These are phyloP conservation scores for Saccharomycopsis amapae DNA, from an alignment of 805 yeast species.

Conservation along the genomic window DNA sequence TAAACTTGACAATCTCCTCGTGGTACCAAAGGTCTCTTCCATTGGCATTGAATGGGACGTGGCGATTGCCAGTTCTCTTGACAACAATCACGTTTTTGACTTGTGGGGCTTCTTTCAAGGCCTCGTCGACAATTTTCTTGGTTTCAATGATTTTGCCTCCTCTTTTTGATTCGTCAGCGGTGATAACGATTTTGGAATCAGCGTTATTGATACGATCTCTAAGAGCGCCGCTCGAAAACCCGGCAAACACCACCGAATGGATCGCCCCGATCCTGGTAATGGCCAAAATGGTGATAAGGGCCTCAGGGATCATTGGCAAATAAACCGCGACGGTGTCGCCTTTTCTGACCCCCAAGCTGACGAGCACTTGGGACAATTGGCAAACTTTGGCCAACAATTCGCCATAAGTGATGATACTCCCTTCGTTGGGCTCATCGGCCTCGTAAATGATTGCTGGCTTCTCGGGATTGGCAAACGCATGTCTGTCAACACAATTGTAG, in stretches of 20 bases:
- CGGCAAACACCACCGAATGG: constrained; percentile 83
- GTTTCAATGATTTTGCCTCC: constrained; percentile 79
- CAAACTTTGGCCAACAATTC: constrained; percentile 66
- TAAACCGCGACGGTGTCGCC: constrained; percentile 85
- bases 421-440: constrained; percentile 69
- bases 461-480: constrained; percentile 63
- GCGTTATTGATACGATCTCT: constrained; percentile 70
- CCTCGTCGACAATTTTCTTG: constrained; percentile 78
- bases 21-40: constrained; percentile 74
- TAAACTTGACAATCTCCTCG: constrained; percentile 56
- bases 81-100: constrained; percentile 66
- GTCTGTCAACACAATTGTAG: constrained; percentile 77
- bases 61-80: constrained; percentile 62
- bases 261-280: constrained; percentile 76
- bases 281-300: constrained; percentile 68
- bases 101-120: constrained; percentile 55
- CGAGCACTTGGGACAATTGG: constrained; percentile 62
- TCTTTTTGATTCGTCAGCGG: constrained; percentile 76
- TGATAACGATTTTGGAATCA: constrained; percentile 61
- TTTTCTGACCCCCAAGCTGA: constrained; percentile 59
- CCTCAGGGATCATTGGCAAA: constrained; percentile 82
- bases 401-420: constrained; percentile 57
- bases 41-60: constrained; percentile 35
- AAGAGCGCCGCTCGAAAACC: constrained; percentile 67
- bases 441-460: constrained; percentile 73